Base-by-base conservation (phyloP, 2,329 filamentous ascomycete species). In the Teratosphaeria viscida region DNA sequence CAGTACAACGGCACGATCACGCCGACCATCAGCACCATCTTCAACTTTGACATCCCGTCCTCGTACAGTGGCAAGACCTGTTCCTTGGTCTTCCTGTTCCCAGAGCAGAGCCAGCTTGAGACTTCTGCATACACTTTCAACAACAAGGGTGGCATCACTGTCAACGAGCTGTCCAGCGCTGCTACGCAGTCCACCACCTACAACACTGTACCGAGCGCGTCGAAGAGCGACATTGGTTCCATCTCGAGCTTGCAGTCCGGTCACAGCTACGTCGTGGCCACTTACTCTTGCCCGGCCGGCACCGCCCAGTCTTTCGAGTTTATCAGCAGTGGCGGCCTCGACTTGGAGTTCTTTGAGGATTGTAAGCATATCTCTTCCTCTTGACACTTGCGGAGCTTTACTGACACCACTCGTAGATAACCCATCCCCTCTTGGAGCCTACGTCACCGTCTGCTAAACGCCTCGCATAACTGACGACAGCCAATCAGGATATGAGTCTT, bases 11-110 rank as follows among this genome's bases (percentile, higher is more conserved):
- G 83, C 58, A 78, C 79, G 11, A 75, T 86, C 43, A 81, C 80
- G 12, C 72, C 76, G 19, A 77, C 74, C 59, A 71, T 81, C 55
- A 81, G 81, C 10, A 80, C 81, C 12, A 80, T 88, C 67, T 88
- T 86, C 80, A 87, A 87, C 76, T 89, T 89, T 73, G 84, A 87
- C 67, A 81, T 89, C 47, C 82, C 81, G 0, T 62, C 72, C 2
- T 72, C 73, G 5, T 78, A 83, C 65, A 65, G 75, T 7, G 82
- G 81, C 65, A 82, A 83, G 73, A 82, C 75, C 7, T 89, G 86
- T 75, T 81, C 78, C 59, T 75, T 88, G 8, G 75, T 85, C 60
- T 89, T 89, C 80, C 76, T 87, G 53, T 82, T 88, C 74, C 86
- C 86, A 11, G 65, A 76, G 59, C 72, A 82, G 62, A 67, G 76